Evolutionary conservation across 331 rosid genomes (phyloP), one percentile per base, ranked within the genome.

Genomic region (Quercus tomentella): DNA sequence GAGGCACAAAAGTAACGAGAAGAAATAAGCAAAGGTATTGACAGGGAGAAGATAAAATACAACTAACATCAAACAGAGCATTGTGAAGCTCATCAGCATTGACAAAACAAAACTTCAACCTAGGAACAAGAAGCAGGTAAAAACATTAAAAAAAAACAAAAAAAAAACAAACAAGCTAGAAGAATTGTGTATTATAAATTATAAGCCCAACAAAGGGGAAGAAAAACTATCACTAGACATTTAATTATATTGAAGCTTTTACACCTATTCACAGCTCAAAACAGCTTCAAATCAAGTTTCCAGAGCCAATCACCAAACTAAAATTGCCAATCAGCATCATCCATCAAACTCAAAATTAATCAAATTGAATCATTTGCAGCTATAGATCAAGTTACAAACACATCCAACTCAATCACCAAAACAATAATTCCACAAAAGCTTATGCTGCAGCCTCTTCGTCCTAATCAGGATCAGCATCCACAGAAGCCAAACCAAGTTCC

Each of bases 401-500:
- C 43, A 35, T 14, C 76, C 22, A 31, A 14, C 33, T 56, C 52
- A 4, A 55, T 37, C 70, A 45, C 45, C 14, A 30, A 18, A 41
- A 35, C 25, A 10, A 33, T 12, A 30, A 61, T 6, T 52, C 28
- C 70, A 79, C 21, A 4, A 73, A 73, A 26, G 62, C 49, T 84
- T 79, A 82, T 33, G 85, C 73, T 49, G 72, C 60, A 77, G 86
- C 80, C 74, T 54, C 87, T 76, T 79, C 81, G 21, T 74, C 87
- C 77, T 88, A 76, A n/a, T 25, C 86, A 67, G 65, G 15, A 4
- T 35, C 83, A 17, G 74, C 63, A 79, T 43, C 79, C 72, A 43
- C 82, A 66, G 88, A 45, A 63, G 84, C 81, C 90, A 92, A 79
- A 49, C 89, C 90, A 63, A 89, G 90, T 56, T 74, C 28, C 76